Percentiles rank a stretch among this genome's conserved stretches.
Conservation (phyloP, 2,329 filamentous ascomycete species). For the Dothistroma septosporum region DNA sequence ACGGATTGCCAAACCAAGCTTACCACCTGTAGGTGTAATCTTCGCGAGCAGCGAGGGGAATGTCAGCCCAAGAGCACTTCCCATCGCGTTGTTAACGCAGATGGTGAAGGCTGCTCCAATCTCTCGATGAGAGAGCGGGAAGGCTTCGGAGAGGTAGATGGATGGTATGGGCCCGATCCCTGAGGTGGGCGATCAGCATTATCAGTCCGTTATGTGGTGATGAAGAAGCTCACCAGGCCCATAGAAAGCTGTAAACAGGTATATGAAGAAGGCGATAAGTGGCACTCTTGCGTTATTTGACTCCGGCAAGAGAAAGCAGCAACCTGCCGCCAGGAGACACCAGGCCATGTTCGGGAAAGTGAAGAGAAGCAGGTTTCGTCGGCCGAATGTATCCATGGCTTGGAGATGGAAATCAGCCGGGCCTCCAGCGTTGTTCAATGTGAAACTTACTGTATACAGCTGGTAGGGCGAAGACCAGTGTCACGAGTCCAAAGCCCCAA, state of each 20-base stretch:
- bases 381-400: conserved; percentile 47
- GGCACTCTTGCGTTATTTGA: conserved; percentile 28
- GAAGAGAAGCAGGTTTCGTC: conserved; percentile 48
- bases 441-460: conserved; percentile 43
- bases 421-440: not conserved
- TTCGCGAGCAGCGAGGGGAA: conserved; percentile 48
- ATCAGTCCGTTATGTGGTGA: too few relatives aligned
- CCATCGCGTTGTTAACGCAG: conserved; percentile 30
- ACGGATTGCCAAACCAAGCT: not conserved
- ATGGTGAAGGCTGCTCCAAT: conserved; percentile 51
- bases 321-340: conserved; percentile 47
- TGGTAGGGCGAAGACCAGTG: conserved; percentile 51
- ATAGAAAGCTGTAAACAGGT: conserved; percentile 53
- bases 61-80: conserved; percentile 31
- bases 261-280: conserved; percentile 40
- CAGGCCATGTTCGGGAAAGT: conserved; percentile 51
- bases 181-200: not conserved
- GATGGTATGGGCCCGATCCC: conserved; percentile 34
- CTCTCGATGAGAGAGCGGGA: conserved; percentile 44
- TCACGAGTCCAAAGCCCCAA: conserved; percentile 56
- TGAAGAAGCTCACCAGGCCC: conserved; percentile 36
- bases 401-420: not conserved
- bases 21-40: conserved; percentile 46
- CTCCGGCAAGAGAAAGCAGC: conserved; percentile 32
- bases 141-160: conserved; percentile 44